Evolutionary conservation across 129 eudicot species (phyloP), one percentile per base, ranked within the genome.

Genomic region (Centrapalus pauciflorus): DNA sequence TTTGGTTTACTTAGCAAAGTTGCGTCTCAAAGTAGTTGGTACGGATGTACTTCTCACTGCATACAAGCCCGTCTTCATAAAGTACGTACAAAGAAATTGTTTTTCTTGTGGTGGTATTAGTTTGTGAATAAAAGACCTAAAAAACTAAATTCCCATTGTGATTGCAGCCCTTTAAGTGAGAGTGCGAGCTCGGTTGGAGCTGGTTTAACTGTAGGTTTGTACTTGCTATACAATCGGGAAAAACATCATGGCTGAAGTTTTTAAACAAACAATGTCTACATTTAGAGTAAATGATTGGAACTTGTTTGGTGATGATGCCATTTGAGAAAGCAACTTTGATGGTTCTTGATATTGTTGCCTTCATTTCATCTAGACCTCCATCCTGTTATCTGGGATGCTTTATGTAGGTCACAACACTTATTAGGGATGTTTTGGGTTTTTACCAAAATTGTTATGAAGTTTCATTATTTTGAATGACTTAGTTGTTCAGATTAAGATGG

Each of bases 141-240:
- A n/a, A n/a, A n/a, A n/a, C n/a, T n/a, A n/a, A n/a, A n/a, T n/a
- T n/a, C n/a, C n/a, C n/a, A n/a, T 24, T 64, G 64, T 61, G 68
- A 48, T 64, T 81, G 82, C 75, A 93, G 99, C 80, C 96, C 96
- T 70, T 77, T 87, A 61, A 89, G 99, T 71, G 95, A 86, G 75
- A 83, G 85, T 78, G 99, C 99, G n/a, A 66, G 52, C 26, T 13
- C 92, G 6, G 96, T 93, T 77, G 92, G 96, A 65, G 89, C 96
- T 12, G 96, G 99, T 28, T 30, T 79, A 43, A 76, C 88, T 5
- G 83, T 83, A 26, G n/a, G n/a, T n/a, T n/a, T n/a, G n/a, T n/a
- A n/a, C 96, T 96, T 32, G 96, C 99, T 67, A 82, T 83, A 35
- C 85, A 89, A 33, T 67, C 86, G 48, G 99, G 96, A 19, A 52